phyloP scores from a whole-genome alignment of 305 asterid species.

The Fraxinus greggii region DNA sequence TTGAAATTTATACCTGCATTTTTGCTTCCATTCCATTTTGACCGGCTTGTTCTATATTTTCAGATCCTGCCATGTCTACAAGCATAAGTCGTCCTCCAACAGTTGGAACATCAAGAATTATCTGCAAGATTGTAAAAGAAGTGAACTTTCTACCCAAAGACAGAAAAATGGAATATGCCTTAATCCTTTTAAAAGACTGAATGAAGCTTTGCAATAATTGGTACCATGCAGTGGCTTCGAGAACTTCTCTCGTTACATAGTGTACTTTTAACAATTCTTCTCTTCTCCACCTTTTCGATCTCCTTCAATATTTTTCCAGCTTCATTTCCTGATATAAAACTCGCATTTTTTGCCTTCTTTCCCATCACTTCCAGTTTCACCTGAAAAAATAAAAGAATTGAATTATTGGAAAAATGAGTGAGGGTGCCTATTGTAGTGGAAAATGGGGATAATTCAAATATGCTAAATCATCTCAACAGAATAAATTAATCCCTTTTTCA shows the following conservation, averaged over 20 bases:
- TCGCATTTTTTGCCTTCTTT: conserved; percentile 87
- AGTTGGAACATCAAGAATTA: conserved; percentile 91
- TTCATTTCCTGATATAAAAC: conserved; percentile 79
- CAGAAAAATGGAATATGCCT: background rate
- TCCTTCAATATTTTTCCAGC: conserved; percentile 88
- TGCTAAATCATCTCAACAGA: background rate
- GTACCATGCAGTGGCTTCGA: conserved; percentile 95
- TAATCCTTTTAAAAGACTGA: background rate
- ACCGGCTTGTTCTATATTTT: conserved; percentile 95
- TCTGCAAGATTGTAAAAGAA: conserved; percentile 35
- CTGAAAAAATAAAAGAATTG: conserved; percentile 31
- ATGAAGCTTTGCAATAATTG: background rate
- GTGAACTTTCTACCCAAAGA: background rate
- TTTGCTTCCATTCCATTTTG: conserved; percentile 90
- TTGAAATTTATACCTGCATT: conserved; percentile 58
- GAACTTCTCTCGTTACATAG: conserved; percentile 92
- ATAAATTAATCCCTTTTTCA: background rate
- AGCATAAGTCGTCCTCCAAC: conserved; percentile 95
- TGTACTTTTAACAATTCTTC: conserved; percentile 86
- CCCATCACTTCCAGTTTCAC: conserved; percentile 90
- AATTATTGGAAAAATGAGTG: background rate
- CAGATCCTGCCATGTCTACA: conserved; percentile 99
- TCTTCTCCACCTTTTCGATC: conserved; percentile 91
- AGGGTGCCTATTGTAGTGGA: background rate
- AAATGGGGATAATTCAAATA: background rate